Conservation (phyloP, 768 basidiomycete species). For the Agaricus subrufescens region DNA sequence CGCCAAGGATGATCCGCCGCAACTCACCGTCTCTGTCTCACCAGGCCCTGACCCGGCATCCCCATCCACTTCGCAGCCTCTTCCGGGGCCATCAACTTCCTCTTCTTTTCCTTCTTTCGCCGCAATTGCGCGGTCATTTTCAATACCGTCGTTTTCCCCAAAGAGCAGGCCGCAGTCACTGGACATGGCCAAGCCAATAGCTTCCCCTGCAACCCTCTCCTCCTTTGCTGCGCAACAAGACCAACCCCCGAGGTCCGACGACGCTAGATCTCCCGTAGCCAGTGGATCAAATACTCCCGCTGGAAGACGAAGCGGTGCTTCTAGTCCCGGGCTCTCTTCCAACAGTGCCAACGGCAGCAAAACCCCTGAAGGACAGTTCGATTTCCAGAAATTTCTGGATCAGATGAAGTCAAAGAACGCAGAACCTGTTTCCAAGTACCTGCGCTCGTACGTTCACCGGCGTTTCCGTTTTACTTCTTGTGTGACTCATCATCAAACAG, state of each 20-base stretch:
- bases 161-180: slow-evolving; percentile 55
- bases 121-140: slow-evolving; percentile 60
- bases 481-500: slow-evolving; percentile 34
- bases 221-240: slow-evolving; percentile 50
- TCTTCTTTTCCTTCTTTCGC: slow-evolving; percentile 61
- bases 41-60: slow-evolving; percentile 8
- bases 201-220: slow-evolving; percentile 51
- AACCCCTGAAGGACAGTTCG: slow-evolving; percentile 54
- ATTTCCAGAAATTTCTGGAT: slow-evolving; percentile 92
- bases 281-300: slow-evolving; percentile 22
- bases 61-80: slow-evolving; percentile 19
- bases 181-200: slow-evolving; percentile 54
- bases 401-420: slow-evolving; percentile 88
- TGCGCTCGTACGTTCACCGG: slow-evolving; percentile 78
- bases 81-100: slow-evolving; percentile 19
- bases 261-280: slow-evolving; percentile 14
- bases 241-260: slow-evolving; percentile 11
- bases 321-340: slow-evolving; percentile 11
- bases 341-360: slow-evolving; percentile 21
- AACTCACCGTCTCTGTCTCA: not conserved
- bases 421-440: slow-evolving; percentile 91
- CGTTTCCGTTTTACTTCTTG: not conserved
- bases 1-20: slow-evolving; percentile 24
- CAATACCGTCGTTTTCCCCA: slow-evolving; percentile 43
- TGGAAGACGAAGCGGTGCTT: not conserved